Percentiles rank a stretch among this genome's conserved stretches.
phyloP scores from a whole-genome alignment of 2,329 filamentous ascomycete genomes.

The Apiospora kogelbergensis region DNA sequence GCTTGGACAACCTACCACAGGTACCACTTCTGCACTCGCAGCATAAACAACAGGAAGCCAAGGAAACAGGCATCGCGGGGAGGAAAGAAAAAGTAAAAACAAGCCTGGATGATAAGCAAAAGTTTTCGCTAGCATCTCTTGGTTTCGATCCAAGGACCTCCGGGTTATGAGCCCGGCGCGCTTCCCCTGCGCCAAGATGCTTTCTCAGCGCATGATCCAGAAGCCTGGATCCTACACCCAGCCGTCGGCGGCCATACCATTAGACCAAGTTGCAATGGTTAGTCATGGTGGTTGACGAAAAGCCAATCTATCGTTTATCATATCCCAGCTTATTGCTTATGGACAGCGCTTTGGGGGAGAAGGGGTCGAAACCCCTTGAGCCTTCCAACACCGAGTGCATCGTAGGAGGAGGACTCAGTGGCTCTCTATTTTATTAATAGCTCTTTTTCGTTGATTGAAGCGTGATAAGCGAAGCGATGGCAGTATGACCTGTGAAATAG shows the following conservation, averaged over 20 bases:
- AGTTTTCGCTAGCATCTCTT: slow-evolving; percentile 22
- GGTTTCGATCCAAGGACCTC: slow-evolving; percentile 30
- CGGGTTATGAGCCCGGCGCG: slow-evolving; percentile 33
- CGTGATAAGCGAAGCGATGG: no score
- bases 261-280: background rate
- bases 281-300: background rate
- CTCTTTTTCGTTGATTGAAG: no score
- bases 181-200: slow-evolving; percentile 27
- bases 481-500: no score
- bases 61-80: background rate
- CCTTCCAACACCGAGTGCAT: background rate
- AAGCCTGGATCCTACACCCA: background rate
- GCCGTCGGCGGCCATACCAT: background rate
- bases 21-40: no score
- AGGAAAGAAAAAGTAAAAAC: background rate
- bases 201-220: background rate
- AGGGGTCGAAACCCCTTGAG: background rate
- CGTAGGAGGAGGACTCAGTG: background rate
- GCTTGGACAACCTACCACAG: no score
- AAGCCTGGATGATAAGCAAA: background rate
- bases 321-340: background rate
- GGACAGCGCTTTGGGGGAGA: background rate
- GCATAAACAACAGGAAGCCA: background rate
- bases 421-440: no score
- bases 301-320: background rate